Base-by-base conservation (phyloP, 192 early-diverging fungal genomes). In the Helicostylum pulchrum region DNA sequence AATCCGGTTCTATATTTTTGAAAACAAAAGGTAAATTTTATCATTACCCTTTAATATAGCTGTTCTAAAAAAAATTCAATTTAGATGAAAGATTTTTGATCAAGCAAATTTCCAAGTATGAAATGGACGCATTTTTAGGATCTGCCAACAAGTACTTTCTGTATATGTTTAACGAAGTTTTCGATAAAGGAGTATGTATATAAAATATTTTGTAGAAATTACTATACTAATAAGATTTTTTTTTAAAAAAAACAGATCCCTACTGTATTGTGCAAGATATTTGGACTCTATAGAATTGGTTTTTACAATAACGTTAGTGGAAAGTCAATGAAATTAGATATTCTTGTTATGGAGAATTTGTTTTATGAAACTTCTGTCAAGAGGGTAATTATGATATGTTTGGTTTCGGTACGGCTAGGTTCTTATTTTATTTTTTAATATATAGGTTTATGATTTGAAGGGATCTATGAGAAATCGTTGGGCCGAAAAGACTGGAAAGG, bases 341-440 rank as follows among this genome's bases (percentile, higher is more conserved):
- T 96, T 12, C 74, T 96, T 17, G 89, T 98, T 4, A 96, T 96
- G 96, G 96, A 98, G 69, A 98, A 98, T 61, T 67, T 98, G 30
- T 97, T 94, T 67, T 96, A 90, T 61, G 83, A 94, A 43, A 85
- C 92, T 31, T 83, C 80, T 43, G 83, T 92, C 43, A 80, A 76
- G 31, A 84, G 79, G 73, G 87, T 88, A 80, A 34, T 44, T 52
- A 14, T 39, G 5, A 39, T 10, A 39, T 39, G 36, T 26, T 26
- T 9, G 15, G 5, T 42, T 26, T n/a, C 39, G 8, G 1, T 58
- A n/a, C 8, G 8, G n/a, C 36, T 2, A 26, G 26, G 26, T 26
- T 26, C n/a, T n/a, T 2, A 51, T 4, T 51, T 30, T 31, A 36
- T 17, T 20, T 36, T 51, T 36, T n/a, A n/a, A n/a, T 44, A 56